phyloP scores from a whole-genome alignment of 1,139 yeast genomes.

The Suhomyces choctaworum region DNA sequence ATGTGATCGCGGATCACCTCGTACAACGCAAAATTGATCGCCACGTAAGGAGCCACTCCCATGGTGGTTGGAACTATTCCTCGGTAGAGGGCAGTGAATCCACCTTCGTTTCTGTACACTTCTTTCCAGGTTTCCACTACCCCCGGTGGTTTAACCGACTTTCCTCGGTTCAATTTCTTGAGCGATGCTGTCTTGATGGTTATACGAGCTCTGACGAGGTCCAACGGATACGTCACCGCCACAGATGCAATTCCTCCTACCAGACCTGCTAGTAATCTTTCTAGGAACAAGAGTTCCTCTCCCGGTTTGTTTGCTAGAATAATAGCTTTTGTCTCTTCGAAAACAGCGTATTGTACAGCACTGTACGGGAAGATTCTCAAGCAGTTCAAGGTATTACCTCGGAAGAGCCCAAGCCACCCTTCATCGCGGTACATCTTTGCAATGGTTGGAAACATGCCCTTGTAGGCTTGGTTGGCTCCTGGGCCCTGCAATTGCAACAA shows the following conservation, averaged over 20 bases:
- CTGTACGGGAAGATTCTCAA: constrained; percentile 88
- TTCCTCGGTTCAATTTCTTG: constrained; percentile 48
- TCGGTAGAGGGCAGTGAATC: constrained; percentile 70
- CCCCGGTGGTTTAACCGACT: constrained; percentile 60
- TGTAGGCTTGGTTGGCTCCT: constrained; percentile 58
- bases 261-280: constrained; percentile 75
- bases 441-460: constrained; percentile 77
- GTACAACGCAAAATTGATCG: constrained; percentile 86
- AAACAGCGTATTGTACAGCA: constrained; percentile 91
- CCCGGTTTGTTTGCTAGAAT: constrained; percentile 35
- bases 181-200: constrained; percentile 87
- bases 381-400: constrained; percentile 92
- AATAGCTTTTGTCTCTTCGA: constrained; percentile 64
- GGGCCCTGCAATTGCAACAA: constrained; percentile 87
- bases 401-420: constrained; percentile 82
- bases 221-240: constrained; percentile 85
- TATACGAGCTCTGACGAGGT: constrained; percentile 83
- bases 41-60: constrained; percentile 97
- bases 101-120: constrained; percentile 80
- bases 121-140: constrained; percentile 56
- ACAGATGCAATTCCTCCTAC: constrained; percentile 83
- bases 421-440: constrained; percentile 82
- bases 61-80: constrained; percentile 87
- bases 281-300: constrained; percentile 35
- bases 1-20: constrained; percentile 70